Conservation (phyloP, 176 grass and related monocot genomes). For the Stipa capillata region DNA sequence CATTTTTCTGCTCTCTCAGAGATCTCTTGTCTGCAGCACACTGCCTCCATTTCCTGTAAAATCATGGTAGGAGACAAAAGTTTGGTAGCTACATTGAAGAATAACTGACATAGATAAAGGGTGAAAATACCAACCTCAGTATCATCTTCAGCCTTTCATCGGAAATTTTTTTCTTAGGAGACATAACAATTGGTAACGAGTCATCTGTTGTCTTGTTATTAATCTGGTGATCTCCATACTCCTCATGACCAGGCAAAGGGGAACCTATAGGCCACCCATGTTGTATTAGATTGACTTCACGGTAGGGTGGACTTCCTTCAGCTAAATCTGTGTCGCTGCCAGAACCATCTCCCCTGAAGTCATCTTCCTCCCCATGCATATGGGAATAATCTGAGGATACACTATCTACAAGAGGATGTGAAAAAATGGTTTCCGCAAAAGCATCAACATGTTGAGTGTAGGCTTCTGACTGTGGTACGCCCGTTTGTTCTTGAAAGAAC, state of each 20-base stretch:
- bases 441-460: slow-evolving; percentile 8
- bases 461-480: background rate
- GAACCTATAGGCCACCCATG: slow-evolving; percentile 2
- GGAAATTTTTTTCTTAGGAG: slow-evolving; percentile 33
- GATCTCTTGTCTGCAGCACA: slow-evolving; percentile 38
- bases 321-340: slow-evolving; percentile 11
- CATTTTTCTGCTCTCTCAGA: slow-evolving; percentile 55
- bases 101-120: slow-evolving; percentile 2
- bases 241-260: background rate
- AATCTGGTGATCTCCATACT: background rate
- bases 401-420: background rate
- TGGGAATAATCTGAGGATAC: slow-evolving; percentile 12
- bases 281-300: slow-evolving; percentile 6
- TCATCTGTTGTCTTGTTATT: slow-evolving; percentile 4
- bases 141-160: slow-evolving; percentile 59
- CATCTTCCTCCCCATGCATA: slow-evolving; percentile 25
- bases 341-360: slow-evolving; percentile 24
- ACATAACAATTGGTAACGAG: background rate
- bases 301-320: slow-evolving; percentile 3
- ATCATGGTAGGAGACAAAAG: background rate
- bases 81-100: slow-evolving; percentile 17
- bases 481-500: background rate
- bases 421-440: slow-evolving; percentile 14
- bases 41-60: slow-evolving; percentile 75
- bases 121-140: slow-evolving; percentile 54